Percentiles rank a stretch among this genome's conserved stretches.
Conservation (phyloP, 1,139 yeast genomes). For the Komagataea norvegica region DNA sequence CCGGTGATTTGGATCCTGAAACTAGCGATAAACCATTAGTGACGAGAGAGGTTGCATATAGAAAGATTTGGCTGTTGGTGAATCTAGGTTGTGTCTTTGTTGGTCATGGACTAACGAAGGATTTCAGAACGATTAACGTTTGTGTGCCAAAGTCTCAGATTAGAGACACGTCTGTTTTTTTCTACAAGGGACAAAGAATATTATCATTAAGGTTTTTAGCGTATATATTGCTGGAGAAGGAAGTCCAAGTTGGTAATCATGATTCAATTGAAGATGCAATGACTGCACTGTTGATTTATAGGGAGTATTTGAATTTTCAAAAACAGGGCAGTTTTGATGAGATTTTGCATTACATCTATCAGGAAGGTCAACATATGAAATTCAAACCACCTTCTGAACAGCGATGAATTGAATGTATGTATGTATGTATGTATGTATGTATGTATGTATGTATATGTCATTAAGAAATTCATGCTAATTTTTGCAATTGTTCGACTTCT, state of each 20-base stretch:
- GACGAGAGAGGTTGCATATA: conserved; percentile 75
- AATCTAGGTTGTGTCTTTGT: conserved; percentile 89
- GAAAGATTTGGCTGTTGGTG: conserved; percentile 82
- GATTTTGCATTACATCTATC: conserved; percentile 61
- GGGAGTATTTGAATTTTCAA: conserved; percentile 60
- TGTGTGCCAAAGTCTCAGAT: conserved; percentile 84
- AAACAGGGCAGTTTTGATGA: conserved; percentile 55
- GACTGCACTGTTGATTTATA: conserved; percentile 76
- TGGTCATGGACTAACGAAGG: conserved; percentile 91
- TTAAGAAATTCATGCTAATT: conserved; percentile 8
- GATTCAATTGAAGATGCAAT: conserved; percentile 96
- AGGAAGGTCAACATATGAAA: conserved; percentile 63
- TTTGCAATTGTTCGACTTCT: conserved; percentile 19
- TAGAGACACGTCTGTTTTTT: conserved; percentile 82
- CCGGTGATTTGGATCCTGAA: conserved; percentile 79
- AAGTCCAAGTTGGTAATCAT: conserved; percentile 90
- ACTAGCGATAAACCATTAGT: conserved; percentile 69
- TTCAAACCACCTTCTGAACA: conserved; percentile 50
- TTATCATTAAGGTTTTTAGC: conserved; percentile 87
- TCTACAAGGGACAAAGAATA: conserved; percentile 65
- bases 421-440: too few species aligned
- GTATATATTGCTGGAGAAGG: conserved; percentile 65
- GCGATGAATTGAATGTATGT: not conserved
- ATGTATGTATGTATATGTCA: too few species aligned
- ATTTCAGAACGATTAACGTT: conserved; percentile 87